phyloP scores from a whole-genome alignment of 495 filamentous ascomycete genomes.

The Neurospora hispaniola region DNA sequence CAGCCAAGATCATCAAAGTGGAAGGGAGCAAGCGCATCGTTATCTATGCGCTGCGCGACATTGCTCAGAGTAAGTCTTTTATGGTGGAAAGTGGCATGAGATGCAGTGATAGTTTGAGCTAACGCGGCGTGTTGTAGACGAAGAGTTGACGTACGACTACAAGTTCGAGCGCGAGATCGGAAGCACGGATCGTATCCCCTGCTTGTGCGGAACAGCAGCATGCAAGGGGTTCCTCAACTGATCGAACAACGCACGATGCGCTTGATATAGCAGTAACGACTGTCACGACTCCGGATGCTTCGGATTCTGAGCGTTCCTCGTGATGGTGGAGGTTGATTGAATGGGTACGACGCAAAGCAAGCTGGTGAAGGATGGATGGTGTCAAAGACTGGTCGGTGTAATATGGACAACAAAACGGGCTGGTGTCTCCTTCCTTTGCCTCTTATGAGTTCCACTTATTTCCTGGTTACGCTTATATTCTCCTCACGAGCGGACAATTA shows the following conservation, averaged over 20 bases:
- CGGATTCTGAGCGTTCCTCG: neutral
- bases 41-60: conserved; percentile 94
- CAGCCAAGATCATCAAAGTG: conserved; percentile 98
- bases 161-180: conserved; percentile 98
- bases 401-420: neutral
- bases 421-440: neutral
- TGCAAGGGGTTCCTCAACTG: conserved; percentile 99
- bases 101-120: conserved; percentile 22
- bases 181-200: conserved; percentile 90
- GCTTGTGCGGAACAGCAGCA: conserved; percentile 85
- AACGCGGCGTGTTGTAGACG: conserved; percentile 52
- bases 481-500: neutral
- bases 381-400: neutral
- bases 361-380: neutral
- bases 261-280: neutral
- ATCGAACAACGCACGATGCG: conserved; percentile 11
- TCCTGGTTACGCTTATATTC: neutral
- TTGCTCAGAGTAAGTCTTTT: conserved; percentile 69
- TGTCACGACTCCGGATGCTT: neutral
- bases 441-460: neutral
- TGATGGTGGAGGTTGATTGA: neutral
- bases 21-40: conserved; percentile 99
- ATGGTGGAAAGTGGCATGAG: neutral
- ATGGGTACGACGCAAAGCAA: neutral
- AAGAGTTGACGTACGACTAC: conserved; percentile 99